phyloP scores from a whole-genome alignment of 768 basidiomycete species.

The Holtermannia corniformis region DNA sequence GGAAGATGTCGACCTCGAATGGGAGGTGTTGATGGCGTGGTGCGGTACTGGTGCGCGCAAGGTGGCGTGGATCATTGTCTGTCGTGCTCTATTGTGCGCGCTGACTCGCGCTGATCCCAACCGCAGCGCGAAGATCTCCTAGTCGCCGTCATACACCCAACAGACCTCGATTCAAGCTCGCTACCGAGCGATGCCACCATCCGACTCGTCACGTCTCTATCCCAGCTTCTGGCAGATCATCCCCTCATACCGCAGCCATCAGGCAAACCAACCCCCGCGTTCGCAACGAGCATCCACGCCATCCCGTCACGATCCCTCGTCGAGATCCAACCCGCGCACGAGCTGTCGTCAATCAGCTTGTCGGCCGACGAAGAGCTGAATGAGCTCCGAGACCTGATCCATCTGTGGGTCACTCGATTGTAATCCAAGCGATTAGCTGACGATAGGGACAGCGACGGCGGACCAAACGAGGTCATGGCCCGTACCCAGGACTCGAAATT shows the following conservation, averaged over 20 bases:
- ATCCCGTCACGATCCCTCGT: background rate
- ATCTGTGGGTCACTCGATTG: slow-evolving; percentile 2
- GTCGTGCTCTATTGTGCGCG: background rate
- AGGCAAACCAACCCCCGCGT: background rate
- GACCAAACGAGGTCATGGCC: slow-evolving; percentile 15
- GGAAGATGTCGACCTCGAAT: no score
- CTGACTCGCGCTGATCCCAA: background rate
- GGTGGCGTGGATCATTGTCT: background rate
- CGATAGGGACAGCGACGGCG: slow-evolving; percentile 1
- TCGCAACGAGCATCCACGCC: background rate
- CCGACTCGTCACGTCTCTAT: background rate
- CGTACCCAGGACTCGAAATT: slow-evolving; percentile 14
- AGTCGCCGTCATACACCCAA: background rate
- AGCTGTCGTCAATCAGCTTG: slow-evolving; percentile 4
- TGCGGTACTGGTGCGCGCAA: background rate
- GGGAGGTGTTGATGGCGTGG: no score
- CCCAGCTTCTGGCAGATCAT: background rate
- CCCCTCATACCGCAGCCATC: background rate
- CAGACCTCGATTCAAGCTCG: background rate
- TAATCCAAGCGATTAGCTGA: background rate
- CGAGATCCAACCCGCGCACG: background rate
- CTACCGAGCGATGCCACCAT: background rate
- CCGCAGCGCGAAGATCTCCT: background rate
- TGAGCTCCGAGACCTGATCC: slow-evolving; percentile 12
- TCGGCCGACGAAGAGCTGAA: slow-evolving; percentile 7